These are phyloP conservation scores for Penicillium glabrum DNA, from an alignment of 2,329 filamentous ascomycete genomes.

Conservation along the genomic window DNA sequence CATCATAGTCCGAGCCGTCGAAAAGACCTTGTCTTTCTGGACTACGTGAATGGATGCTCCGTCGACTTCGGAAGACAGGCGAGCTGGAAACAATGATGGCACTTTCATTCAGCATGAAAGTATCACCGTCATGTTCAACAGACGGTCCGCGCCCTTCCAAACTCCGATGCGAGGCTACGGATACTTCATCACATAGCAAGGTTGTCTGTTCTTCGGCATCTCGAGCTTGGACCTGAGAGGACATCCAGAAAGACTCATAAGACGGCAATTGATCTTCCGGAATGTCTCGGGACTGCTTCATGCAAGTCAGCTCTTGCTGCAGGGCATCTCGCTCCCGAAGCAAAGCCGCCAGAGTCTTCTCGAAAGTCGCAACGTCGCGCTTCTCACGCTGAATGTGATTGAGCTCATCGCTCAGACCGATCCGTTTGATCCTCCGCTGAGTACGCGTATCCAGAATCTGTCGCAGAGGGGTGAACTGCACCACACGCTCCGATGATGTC, in stretches of 20 bases:
- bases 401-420: constrained; percentile 49
- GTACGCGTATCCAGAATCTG: constrained; percentile 45
- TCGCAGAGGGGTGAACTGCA: constrained; percentile 47
- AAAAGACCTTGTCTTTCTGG: constrained; percentile 22
- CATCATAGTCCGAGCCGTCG: constrained; percentile 13
- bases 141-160: constrained; percentile 1
- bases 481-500: constrained; percentile 27
- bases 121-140: constrained; percentile 20
- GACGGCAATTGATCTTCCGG: constrained; percentile 6
- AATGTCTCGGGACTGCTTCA: constrained; percentile 12
- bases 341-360: constrained; percentile 26
- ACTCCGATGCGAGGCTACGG: constrained; percentile 10
- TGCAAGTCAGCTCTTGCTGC: constrained; percentile 26
- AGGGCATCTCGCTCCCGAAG: constrained; percentile 29
- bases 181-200: constrained; percentile 19
- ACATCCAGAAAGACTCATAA: constrained; percentile 19
- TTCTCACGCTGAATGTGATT: constrained; percentile 45
- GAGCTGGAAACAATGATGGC: constrained; percentile 33
- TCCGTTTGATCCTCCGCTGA: constrained; percentile 44
- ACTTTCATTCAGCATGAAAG: constrained; percentile 31
- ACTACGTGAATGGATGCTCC: constrained; percentile 3
- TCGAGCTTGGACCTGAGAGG: constrained; percentile 15
- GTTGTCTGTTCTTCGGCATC: constrained; percentile 22
- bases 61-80: constrained; percentile 27
- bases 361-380: constrained; percentile 26